These are phyloP conservation scores for Ogataea populi-albae DNA, from an alignment of 805 yeast species.

Conservation along the genomic window DNA sequence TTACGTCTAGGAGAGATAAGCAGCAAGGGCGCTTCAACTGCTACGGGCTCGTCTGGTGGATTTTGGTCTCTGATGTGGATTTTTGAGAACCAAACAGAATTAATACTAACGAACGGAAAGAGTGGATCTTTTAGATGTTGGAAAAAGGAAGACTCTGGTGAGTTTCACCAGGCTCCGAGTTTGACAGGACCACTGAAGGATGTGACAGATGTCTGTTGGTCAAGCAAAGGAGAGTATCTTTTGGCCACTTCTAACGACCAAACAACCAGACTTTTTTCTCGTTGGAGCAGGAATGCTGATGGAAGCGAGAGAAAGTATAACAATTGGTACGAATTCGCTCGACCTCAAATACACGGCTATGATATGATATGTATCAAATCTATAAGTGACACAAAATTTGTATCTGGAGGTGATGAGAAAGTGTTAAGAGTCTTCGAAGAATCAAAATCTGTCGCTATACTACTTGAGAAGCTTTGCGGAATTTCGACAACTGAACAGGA, in stretches of 20 bases:
- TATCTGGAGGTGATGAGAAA: constrained; percentile 96
- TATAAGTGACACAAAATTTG: constrained; percentile 59
- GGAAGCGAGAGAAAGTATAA: constrained; percentile 31
- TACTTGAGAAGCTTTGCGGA: constrained; percentile 55
- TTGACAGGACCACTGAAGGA: constrained; percentile 74
- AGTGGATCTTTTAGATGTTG: constrained; percentile 93
- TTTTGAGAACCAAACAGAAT: constrained; percentile 35
- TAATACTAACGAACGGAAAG: constrained; percentile 77
- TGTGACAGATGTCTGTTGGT: constrained; percentile 80
- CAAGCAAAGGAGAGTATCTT: constrained; percentile 60
- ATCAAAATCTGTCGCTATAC: constrained; percentile 71
- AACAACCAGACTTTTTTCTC: constrained; percentile 81
- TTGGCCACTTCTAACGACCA: constrained; percentile 86
- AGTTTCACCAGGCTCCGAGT: constrained; percentile 43
- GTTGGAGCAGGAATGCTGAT: constrained; percentile 42
- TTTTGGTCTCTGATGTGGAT: constrained; percentile 73
- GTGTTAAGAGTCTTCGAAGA: constrained; percentile 83
- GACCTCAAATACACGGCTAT: constrained; percentile 98
- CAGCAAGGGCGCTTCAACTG: constrained; percentile 95
- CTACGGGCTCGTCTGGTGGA: constrained; percentile 87
- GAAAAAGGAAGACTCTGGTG: constrained; percentile 34
- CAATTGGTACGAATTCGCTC: constrained; percentile 87
- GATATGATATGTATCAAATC: constrained; percentile 84
- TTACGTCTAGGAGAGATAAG: constrained; percentile 87
- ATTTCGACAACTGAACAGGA: constrained; percentile 26